Evolutionary conservation across 192 early-diverging fungal genomes (phyloP).

Genomic region (Dimargaris xerosporica): DNA sequence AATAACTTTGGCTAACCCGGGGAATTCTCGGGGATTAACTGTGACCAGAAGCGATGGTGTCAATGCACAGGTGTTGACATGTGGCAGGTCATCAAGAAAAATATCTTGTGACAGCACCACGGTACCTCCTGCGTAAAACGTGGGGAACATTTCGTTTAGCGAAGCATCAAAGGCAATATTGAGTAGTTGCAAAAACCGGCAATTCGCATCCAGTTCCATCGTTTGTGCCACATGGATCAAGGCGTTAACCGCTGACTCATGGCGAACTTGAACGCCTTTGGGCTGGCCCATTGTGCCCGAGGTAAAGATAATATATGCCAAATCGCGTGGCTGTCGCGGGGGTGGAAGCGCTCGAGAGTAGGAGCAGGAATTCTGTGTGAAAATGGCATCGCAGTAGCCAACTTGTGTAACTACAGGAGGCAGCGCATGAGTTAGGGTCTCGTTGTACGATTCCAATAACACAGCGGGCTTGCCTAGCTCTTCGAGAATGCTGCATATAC

Average conservation of each 20-base stretch:
- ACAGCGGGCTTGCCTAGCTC: not conserved
- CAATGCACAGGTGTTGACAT: not conserved
- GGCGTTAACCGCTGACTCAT: not conserved
- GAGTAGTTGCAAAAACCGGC: not conserved
- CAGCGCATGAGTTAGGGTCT: not conserved
- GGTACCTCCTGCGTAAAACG: not conserved
- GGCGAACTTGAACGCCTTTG: not conserved
- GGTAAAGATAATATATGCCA: slow-evolving; percentile 2
- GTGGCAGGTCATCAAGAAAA: not conserved
- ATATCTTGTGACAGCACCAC: not conserved
- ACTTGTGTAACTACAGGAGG: not conserved
- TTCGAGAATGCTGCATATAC: not conserved
- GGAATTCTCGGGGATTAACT: not conserved
- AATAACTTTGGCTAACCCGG: not conserved
- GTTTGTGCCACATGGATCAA: too few relatives aligned
- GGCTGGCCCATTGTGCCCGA: slow-evolving; percentile 1
- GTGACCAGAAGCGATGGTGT: not conserved
- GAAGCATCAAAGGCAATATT: not conserved
- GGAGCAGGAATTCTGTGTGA: not conserved
- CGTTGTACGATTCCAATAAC: not conserved
- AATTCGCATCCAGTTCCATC: not conserved
- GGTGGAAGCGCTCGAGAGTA: not conserved
- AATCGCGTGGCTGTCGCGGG: not conserved
- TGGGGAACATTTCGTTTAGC: not conserved
- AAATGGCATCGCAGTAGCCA: not conserved